phyloP scores from a whole-genome alignment of 2,329 filamentous ascomycete genomes.

The Verticillium tricorpus region DNA sequence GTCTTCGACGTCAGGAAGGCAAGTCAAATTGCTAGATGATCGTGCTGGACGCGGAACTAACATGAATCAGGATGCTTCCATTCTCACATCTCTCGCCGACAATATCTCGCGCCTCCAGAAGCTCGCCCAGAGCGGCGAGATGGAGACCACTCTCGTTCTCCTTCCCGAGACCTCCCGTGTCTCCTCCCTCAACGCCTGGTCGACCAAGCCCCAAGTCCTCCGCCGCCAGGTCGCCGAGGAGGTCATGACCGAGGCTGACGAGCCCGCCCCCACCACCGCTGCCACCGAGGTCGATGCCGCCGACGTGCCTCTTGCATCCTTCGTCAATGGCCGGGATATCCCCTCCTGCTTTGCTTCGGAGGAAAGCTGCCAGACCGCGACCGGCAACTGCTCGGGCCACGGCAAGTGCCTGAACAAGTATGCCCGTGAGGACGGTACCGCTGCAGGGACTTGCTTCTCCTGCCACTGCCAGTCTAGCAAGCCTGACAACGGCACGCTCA shows the following conservation, averaged over 20 bases:
- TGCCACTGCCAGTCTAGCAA: conserved; percentile 69
- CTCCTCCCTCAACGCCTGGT: conserved; percentile 33
- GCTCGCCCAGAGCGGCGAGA: conserved; percentile 42
- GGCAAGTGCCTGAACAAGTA: conserved; percentile 71
- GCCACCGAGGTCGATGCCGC: conserved; percentile 5
- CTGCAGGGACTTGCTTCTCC: conserved; percentile 61
- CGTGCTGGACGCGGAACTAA: background rate
- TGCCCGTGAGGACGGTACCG: conserved; percentile 32
- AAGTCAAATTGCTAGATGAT: conserved; percentile 2
- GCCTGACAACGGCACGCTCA: conserved; percentile 52
- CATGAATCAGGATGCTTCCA: conserved; percentile 29
- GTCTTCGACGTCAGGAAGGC: conserved; percentile 42
- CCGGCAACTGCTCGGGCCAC: conserved; percentile 77
- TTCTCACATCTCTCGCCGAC: conserved; percentile 37
- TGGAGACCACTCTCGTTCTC: conserved; percentile 54
- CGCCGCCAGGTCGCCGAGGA: conserved; percentile 45
- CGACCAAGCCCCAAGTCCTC: conserved; percentile 35
- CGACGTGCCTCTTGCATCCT: conserved; percentile 9
- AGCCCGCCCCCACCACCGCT: conserved; percentile 13
- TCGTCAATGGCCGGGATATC: conserved; percentile 38
- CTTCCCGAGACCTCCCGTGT: conserved; percentile 41
- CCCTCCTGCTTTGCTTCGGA: conserved; percentile 71
- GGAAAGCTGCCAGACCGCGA: conserved; percentile 63
- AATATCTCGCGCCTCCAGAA: conserved; percentile 39
- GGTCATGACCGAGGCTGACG: conserved; percentile 31